Percentiles rank a stretch among this genome's conserved stretches.
Evolutionary conservation across 352 stramenopile genomes (phyloP).

Genomic region (Globisporangium paddicum): DNA sequence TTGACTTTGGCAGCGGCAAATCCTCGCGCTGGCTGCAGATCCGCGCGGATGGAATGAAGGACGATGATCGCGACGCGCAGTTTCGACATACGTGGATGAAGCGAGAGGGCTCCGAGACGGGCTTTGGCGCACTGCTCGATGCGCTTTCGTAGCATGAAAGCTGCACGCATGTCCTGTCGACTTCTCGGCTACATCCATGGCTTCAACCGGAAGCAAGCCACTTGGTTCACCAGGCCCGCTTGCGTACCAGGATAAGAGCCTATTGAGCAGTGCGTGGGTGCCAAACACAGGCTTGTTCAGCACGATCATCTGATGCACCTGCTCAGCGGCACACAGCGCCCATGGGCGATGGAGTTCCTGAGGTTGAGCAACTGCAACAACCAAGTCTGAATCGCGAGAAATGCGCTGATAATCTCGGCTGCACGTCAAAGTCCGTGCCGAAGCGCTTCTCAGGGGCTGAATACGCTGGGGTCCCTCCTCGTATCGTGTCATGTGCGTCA

Average conservation of each 20-base stretch:
- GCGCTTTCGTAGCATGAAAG: conserved; percentile 18
- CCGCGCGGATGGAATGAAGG: conserved; percentile 51
- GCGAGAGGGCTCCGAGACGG: conserved; percentile 20
- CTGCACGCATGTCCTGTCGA: neutral
- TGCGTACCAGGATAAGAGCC: conserved; percentile 2
- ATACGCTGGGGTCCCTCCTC: neutral
- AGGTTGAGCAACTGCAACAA: conserved; percentile 37
- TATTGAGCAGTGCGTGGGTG: conserved; percentile 25
- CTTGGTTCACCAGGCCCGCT: neutral
- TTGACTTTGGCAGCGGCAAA: conserved; percentile 68
- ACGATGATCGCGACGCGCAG: conserved; percentile 21
- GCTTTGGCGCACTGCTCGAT: conserved; percentile 28
- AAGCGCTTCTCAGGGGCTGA: neutral
- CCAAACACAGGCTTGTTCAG: conserved; percentile 21
- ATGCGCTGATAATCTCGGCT: conserved; percentile 50
- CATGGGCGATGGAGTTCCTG: conserved; percentile 49
- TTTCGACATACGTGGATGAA: conserved; percentile 16
- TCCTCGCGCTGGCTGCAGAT: conserved; percentile 65
- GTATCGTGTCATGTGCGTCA: neutral
- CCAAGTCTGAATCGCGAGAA: conserved; percentile 37
- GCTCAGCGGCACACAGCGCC: conserved; percentile 27
- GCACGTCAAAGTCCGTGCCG: neutral
- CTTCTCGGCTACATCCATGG: neutral
- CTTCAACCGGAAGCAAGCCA: neutral
- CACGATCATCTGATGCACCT: conserved; percentile 29